Evolutionary conservation across 345 rosid species (phyloP).

Genomic region (Gossypioides kirkii): DNA sequence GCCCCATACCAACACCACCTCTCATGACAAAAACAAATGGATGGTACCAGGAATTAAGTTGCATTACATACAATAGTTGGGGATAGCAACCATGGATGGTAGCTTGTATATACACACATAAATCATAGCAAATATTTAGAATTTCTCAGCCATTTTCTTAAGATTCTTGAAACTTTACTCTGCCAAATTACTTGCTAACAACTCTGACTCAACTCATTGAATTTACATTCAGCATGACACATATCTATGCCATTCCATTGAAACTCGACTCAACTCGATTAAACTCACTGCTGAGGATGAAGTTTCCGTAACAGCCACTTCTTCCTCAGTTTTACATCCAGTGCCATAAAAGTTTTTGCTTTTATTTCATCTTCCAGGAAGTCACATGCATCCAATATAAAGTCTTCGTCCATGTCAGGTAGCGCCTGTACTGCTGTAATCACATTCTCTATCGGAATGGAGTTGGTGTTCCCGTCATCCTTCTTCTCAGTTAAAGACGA

Average conservation of each 20-base stretch:
- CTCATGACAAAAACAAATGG: no score
- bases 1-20: no score
- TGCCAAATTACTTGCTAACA: no score
- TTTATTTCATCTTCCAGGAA: constrained; percentile 72
- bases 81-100: no score
- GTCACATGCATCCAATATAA: constrained; percentile 85
- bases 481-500: constrained; percentile 28
- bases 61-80: no score
- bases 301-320: constrained; percentile 84
- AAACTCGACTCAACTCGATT: background rate
- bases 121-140: no score
- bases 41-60: no score
- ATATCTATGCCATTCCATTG: background rate
- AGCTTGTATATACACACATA: no score
- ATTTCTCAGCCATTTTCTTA: background rate
- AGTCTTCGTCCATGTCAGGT: constrained; percentile 83
- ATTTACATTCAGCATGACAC: background rate
- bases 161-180: background rate
- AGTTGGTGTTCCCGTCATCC: constrained; percentile 28
- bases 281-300: constrained; percentile 32
- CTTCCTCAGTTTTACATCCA: constrained; percentile 64
- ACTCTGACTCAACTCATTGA: no score
- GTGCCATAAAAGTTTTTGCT: constrained; percentile 75
- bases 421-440: constrained; percentile 66
- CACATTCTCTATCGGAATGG: constrained; percentile 45